Conservation (phyloP, 768 basidiomycete species). For the Arthromyces matolae region DNA sequence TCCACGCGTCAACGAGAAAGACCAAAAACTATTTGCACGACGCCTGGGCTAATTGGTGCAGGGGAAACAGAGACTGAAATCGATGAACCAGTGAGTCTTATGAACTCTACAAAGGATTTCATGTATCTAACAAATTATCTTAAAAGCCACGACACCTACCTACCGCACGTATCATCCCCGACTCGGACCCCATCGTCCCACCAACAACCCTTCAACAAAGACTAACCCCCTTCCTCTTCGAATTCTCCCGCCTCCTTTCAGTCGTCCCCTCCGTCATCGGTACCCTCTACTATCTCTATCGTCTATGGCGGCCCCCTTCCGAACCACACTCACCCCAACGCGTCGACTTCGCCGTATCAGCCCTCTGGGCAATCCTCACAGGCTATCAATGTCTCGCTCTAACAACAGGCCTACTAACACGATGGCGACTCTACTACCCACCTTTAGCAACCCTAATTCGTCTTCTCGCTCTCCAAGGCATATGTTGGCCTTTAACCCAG, state of each 20-base stretch:
- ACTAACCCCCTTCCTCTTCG: slow-evolving; percentile 61
- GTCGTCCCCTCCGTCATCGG: slow-evolving; percentile 72
- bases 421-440: slow-evolving; percentile 91
- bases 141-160: slow-evolving; percentile 70
- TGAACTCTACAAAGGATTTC: too few relatives aligned
- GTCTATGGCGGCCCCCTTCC: slow-evolving; percentile 41
- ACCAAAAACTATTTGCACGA: slow-evolving; percentile 58
- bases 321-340: slow-evolving; percentile 38
- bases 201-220: slow-evolving; percentile 41
- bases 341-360: slow-evolving; percentile 63
- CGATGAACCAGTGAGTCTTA: slow-evolving; percentile 63
- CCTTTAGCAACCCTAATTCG: slow-evolving; percentile 86
- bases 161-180: slow-evolving; percentile 57
- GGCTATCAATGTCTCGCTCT: slow-evolving; percentile 86
- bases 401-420: slow-evolving; percentile 82
- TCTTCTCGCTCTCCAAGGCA: slow-evolving; percentile 87
- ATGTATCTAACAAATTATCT: too few relatives aligned
- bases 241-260: slow-evolving; percentile 64
- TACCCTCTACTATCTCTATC: slow-evolving; percentile 49
- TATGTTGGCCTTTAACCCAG: slow-evolving; percentile 95
- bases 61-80: slow-evolving; percentile 79
- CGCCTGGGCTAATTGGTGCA: slow-evolving; percentile 54
- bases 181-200: slow-evolving; percentile 48
- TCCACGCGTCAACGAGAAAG: slow-evolving; percentile 26
- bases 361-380: slow-evolving; percentile 78